Evolutionary conservation across 2,329 filamentous ascomycete genomes (phyloP).

Genomic region (Diaporthe sp.): DNA sequence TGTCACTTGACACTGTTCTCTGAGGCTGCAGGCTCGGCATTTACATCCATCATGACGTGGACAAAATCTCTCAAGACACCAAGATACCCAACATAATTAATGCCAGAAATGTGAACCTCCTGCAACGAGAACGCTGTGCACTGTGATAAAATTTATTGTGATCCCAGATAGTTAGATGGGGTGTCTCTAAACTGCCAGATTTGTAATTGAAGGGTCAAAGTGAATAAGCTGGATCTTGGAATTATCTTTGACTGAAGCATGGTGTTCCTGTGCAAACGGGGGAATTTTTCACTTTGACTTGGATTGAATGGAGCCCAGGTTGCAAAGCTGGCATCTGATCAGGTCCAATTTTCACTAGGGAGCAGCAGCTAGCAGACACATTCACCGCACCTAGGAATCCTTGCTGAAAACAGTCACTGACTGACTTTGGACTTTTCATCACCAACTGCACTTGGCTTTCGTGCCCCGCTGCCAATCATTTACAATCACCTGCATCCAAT

Average conservation of each 20-base stretch:
- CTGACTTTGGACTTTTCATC: background rate
- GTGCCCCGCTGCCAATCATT: background rate
- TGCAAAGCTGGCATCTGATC: background rate
- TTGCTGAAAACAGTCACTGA: background rate
- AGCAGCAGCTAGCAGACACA: background rate
- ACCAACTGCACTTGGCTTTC: background rate
- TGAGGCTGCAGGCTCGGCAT: background rate
- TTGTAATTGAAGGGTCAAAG: background rate
- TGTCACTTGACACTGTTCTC: background rate
- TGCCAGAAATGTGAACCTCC: background rate
- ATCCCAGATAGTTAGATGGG: background rate
- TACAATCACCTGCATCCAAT: too few relatives aligned
- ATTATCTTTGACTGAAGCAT: background rate
- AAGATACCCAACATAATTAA: constrained; percentile 6
- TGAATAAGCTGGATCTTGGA: background rate
- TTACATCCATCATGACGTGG: background rate
- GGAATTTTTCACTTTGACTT: too few relatives aligned
- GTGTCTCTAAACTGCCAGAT: background rate
- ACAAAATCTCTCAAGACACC: too few relatives aligned
- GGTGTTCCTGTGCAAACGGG: background rate
- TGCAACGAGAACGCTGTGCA: background rate
- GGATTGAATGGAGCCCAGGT: background rate
- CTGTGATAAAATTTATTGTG: background rate
- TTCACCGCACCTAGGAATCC: too few relatives aligned
- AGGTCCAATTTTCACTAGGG: background rate